phyloP scores from a whole-genome alignment of 129 eudicot genomes.

The Tagetes erecta region DNA sequence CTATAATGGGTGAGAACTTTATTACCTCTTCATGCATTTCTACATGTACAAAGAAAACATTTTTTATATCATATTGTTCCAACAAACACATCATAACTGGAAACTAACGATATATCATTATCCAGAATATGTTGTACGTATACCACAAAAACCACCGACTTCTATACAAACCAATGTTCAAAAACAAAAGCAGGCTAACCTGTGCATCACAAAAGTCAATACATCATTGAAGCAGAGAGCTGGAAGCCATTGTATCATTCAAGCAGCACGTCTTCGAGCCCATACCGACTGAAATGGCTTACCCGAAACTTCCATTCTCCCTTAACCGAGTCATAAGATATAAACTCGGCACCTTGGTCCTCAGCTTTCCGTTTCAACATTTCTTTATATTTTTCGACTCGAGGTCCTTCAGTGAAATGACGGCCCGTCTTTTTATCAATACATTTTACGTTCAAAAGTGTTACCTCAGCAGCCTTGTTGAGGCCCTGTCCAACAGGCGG shows the following conservation, averaged over 20 bases:
- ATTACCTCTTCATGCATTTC: no score
- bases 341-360: slow-evolving; percentile 96
- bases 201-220: neutral
- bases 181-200: slow-evolving; percentile 12
- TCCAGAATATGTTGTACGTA: neutral
- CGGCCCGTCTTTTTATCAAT: slow-evolving; percentile 74
- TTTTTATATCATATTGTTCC: neutral
- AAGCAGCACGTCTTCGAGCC: slow-evolving; percentile 39
- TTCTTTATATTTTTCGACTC: slow-evolving; percentile 77
- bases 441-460: slow-evolving; percentile 81
- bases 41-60: no score
- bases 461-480: slow-evolving; percentile 92
- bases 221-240: no score
- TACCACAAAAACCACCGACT: slow-evolving; percentile 10
- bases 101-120: neutral
- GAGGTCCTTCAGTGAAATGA: slow-evolving; percentile 67
- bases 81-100: neutral
- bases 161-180: slow-evolving; percentile 24
- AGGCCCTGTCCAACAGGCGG: slow-evolving; percentile 96
- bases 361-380: slow-evolving; percentile 79
- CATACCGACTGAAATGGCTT: slow-evolving; percentile 71
- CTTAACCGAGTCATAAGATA: slow-evolving; percentile 71
- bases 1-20: no score
- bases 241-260: slow-evolving; percentile 32
- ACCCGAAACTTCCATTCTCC: slow-evolving; percentile 98